Base-by-base conservation (phyloP, 371 early-diverging fungal genomes). In the Mortierella sp. region DNA sequence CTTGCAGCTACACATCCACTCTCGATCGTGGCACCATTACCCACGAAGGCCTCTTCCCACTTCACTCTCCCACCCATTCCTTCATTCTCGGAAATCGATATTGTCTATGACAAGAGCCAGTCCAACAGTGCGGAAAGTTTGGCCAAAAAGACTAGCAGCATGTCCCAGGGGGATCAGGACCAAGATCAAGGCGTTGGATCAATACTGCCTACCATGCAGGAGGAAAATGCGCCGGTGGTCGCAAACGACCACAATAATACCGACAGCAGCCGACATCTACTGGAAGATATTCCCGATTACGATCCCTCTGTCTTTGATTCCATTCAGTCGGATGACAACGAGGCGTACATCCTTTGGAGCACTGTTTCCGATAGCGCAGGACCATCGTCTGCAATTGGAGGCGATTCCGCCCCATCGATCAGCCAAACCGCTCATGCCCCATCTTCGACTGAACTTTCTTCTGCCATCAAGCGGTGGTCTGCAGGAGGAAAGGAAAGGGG, bases 301-400 rank as follows among this genome's bases (percentile, higher is more conserved):
- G 80, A 85, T 12, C 78, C 83, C 0, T 59, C 70, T 6, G 57
- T 88, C 45, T 88, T 86, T 67, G 88, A 88, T 60, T 49, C 79
- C 14, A 61, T 88, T 7, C 71, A 79, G 54, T 80, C 85, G 1
- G 88, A 86, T 41, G 80, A 81, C 16, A 81, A 83, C 63, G 80
- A 83, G 19, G 69, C 80, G 24, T 80, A 85, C 37, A 85, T 86
- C 57, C 58, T 87, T 40, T 87, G 88, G 88, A 82, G 85, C 21
- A 49, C 67, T 0, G 28, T 64, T 17, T 66, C 79, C 49, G 81
- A 82, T 65, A 63, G 54, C n/a, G 43, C 63, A 17, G 34, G 29
- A 21, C 41, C 44, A 10, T 14, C 43, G 31, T 29, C 57, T 27
- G 19, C 27, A 14, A 24, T 12, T 47, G 46, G 4, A 43, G 44